Base-by-base conservation (phyloP, 768 basidiomycete species). In the Termitomyces sp. region DNA sequence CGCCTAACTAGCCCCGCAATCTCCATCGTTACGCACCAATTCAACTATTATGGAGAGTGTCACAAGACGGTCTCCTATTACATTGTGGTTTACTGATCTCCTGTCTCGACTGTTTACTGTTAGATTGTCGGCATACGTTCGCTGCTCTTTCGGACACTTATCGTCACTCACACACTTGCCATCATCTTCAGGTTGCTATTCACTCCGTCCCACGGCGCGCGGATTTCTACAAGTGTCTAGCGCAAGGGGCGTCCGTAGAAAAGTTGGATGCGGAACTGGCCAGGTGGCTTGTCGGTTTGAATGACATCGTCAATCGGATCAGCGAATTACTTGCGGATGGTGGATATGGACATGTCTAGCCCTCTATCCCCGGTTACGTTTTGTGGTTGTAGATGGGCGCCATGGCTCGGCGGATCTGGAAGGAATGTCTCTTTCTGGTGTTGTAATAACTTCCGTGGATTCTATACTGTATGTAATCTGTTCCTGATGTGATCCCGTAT, bases 221-320 rank as follows among this genome's bases (percentile, higher is more conserved):
- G 25, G 82, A 83, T 42, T 91, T 91, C 66, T 88, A 84, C 59
- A 66, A 71, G 4, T 78, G 81, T 21, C 77, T 91, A n/a, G 76
- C 82, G 1, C 77, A 87, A 53, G 83, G 85, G 1, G 82, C 77
- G 1, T 77, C 84, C 4, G 43, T 72, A 9, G 82, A 83, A 54
- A 78, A 80, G 54, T 77, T 91, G 32, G 77, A 81, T 55, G 65
- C 57, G 0, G 84, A 82, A 59, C 72, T 91, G 17, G 64, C 69
- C 27, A 77, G 75, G 53, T 91, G 89, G 89, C 75, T 90, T 0
- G 70, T 55, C 0, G 86, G 80, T 0, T 74, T 91, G 12, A 80
- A 85, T 47, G 70, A 43, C 21, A 77, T 85, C 31, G 78, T 87
- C 3, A 60, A 59, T 42, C 78, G 79, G 49, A 72, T 88, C 67